Percentiles rank a stretch among this genome's conserved stretches.
Conservation (phyloP, 176 grass and related monocot genomes). For the Oryza nivara region DNA sequence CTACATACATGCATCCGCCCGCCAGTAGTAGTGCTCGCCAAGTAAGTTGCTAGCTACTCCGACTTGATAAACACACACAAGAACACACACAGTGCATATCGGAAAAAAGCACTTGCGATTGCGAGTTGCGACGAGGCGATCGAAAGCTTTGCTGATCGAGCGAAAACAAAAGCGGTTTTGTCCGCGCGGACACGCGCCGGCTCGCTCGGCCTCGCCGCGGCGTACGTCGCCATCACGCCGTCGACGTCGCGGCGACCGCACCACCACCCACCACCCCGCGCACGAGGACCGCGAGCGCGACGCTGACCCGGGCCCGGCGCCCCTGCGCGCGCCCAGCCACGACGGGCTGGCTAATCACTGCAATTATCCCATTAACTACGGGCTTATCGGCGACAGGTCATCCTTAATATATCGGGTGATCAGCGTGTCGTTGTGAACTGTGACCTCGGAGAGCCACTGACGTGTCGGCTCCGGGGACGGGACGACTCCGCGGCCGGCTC, state of each 20-base stretch:
- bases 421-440: no score
- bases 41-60: neutral
- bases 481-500: neutral
- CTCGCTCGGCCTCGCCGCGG: neutral
- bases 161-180: neutral
- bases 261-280: neutral
- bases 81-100: neutral
- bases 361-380: neutral
- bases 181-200: conserved; percentile 38
- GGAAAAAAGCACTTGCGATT: neutral
- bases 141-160: neutral
- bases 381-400: neutral
- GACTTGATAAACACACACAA: neutral
- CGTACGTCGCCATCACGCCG: conserved; percentile 7
- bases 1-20: neutral
- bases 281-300: conserved; percentile 30
- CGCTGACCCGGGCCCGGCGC: conserved; percentile 8
- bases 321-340: neutral
- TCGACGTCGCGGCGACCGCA: conserved; percentile 17
- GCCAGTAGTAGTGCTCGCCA: neutral
- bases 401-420: no score
- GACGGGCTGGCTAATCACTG: neutral
- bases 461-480: conserved; percentile 23
- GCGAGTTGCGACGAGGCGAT: neutral
- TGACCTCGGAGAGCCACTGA: no score